Percentiles rank a stretch among this genome's conserved stretches.
Evolutionary conservation across 768 basidiomycete species (phyloP).

Genomic region (Auricularia sp.): DNA sequence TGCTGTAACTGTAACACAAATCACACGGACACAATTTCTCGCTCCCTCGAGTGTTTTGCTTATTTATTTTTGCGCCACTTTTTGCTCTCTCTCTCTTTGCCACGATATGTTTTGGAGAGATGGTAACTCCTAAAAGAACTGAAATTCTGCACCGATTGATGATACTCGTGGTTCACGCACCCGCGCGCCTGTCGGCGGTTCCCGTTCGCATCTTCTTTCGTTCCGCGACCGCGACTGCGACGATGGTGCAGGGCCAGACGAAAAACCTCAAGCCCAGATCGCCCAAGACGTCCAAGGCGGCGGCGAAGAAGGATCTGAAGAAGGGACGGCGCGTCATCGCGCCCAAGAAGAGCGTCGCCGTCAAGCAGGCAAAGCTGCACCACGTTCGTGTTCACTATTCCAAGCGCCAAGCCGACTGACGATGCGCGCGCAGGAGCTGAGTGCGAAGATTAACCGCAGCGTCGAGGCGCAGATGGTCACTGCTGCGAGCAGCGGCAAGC

Average conservation of each 20-base stretch:
- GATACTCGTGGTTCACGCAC: too few relatives aligned
- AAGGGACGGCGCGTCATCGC: constrained; percentile 72
- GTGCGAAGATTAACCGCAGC: constrained; percentile 83
- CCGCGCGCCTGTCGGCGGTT: too few relatives aligned
- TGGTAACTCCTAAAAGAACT: too few relatives aligned
- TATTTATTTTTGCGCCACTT: too few relatives aligned
- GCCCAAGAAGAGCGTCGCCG: constrained; percentile 66
- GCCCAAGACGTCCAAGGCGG: constrained; percentile 49
- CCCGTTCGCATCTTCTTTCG: background rate
- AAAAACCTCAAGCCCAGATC: constrained; percentile 49
- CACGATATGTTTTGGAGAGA: too few relatives aligned
- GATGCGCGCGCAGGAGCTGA: constrained; percentile 47
- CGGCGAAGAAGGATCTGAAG: constrained; percentile 47
- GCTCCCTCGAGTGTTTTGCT: too few relatives aligned
- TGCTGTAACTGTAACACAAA: too few relatives aligned
- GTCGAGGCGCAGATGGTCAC: constrained; percentile 88
- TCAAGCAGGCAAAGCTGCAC: constrained; percentile 70
- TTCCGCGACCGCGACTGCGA: background rate
- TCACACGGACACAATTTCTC: too few relatives aligned
- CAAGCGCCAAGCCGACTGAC: background rate
- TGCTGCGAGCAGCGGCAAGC: constrained; percentile 79
- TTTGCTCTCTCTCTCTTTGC: too few relatives aligned
- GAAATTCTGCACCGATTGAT: too few relatives aligned
- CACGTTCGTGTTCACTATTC: constrained; percentile 39
- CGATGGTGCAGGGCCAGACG: constrained; percentile 80